Evolutionary conservation across 2,329 filamentous ascomycete genomes (phyloP).

Genomic region (Stachybotrys chlorohalonatus): DNA sequence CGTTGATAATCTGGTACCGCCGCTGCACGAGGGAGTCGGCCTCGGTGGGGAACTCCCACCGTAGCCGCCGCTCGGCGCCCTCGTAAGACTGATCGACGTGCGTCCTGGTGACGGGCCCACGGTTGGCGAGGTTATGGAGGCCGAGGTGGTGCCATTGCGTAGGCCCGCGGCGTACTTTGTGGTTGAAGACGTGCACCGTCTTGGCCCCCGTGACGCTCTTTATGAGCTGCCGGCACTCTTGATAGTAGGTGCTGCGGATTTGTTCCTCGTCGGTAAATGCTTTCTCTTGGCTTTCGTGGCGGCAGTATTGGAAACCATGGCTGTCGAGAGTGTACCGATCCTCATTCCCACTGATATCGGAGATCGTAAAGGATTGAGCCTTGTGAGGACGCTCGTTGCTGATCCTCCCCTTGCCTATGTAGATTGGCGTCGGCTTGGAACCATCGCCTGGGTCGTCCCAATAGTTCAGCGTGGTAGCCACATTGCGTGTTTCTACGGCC

Average conservation of each 20-base stretch:
- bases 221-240: slow-evolving; percentile 58
- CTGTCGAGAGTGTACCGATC: slow-evolving; percentile 28
- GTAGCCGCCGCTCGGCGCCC: slow-evolving; percentile 21
- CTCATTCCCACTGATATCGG: slow-evolving; percentile 30
- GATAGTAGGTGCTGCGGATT: slow-evolving; percentile 59
- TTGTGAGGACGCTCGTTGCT: slow-evolving; percentile 20
- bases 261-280: slow-evolving; percentile 42
- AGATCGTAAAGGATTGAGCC: slow-evolving; percentile 33
- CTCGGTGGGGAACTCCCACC: slow-evolving; percentile 34
- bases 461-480: slow-evolving; percentile 28
- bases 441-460: slow-evolving; percentile 32
- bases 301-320: slow-evolving; percentile 30
- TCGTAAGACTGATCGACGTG: slow-evolving; percentile 48
- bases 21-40: slow-evolving; percentile 23
- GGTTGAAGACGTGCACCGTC: slow-evolving; percentile 61
- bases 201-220: slow-evolving; percentile 49
- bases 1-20: slow-evolving; percentile 46
- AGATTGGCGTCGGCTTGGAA: slow-evolving; percentile 26
- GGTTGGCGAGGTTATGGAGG: slow-evolving; percentile 49
- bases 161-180: slow-evolving; percentile 53
- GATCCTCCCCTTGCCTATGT: slow-evolving; percentile 15
- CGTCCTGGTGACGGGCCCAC: slow-evolving; percentile 23
- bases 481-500: slow-evolving; percentile 9
- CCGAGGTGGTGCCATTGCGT: slow-evolving; percentile 57
- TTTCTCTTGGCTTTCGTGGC: slow-evolving; percentile 18